Conservation (phyloP, 192 early-diverging fungal genomes). For the Dissophora globulifera region DNA sequence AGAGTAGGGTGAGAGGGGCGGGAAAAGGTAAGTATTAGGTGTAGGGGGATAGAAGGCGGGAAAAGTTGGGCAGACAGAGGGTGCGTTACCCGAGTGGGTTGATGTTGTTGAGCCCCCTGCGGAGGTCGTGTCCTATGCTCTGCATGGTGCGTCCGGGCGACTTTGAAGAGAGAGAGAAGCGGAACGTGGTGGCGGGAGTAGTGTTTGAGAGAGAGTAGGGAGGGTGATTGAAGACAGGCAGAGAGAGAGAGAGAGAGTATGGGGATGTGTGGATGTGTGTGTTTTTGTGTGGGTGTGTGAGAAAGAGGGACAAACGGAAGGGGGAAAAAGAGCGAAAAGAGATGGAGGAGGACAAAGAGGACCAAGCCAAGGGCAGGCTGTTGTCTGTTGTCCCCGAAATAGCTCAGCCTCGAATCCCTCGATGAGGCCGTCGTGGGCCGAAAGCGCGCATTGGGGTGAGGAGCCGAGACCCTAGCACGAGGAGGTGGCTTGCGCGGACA, state of each 20-base stretch:
- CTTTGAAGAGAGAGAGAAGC: background rate
- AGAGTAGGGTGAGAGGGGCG: background rate
- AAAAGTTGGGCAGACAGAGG: too few relatives aligned
- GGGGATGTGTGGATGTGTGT: background rate
- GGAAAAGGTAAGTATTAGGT: background rate
- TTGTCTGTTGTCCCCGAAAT: too few relatives aligned
- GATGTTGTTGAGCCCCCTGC: slow-evolving; percentile 46
- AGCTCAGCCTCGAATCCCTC: too few relatives aligned
- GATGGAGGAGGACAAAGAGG: too few relatives aligned
- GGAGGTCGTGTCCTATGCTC: slow-evolving; percentile 48
- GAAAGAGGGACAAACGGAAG: slow-evolving; percentile 4
- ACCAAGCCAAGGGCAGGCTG: too few relatives aligned
- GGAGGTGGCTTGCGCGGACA: too few relatives aligned
- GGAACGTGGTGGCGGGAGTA: background rate
- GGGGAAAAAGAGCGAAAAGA: background rate
- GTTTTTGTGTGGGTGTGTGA: background rate
- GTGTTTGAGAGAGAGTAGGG: background rate
- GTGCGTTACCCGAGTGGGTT: slow-evolving; percentile 37
- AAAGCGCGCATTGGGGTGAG: background rate
- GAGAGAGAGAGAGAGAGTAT: background rate
- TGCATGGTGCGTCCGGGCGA: slow-evolving; percentile 22
- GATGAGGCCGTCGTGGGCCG: too few relatives aligned
- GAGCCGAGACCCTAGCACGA: too few relatives aligned
- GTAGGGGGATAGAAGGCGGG: too few relatives aligned
- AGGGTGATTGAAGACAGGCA: background rate